Evolutionary conservation across 441 rosid genomes (phyloP), one percentile per base, ranked within the genome.

Genomic region (Adansonia rubrostipa): DNA sequence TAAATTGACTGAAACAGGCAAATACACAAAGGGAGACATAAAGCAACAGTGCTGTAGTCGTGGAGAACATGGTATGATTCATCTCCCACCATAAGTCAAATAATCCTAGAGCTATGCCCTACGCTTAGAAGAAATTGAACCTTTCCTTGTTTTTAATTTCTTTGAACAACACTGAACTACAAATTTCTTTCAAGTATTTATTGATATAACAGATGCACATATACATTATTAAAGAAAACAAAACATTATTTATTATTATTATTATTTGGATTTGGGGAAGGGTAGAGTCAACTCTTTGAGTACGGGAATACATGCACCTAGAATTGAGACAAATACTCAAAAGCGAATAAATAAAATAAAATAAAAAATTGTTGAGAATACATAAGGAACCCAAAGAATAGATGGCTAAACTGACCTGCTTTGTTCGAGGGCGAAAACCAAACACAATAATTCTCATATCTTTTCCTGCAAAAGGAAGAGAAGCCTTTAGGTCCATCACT

Each of bases 391-490:
- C 69, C 24, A 68, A 60, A 78, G 24, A 63, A 51, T 69, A 40
- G 57, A 80, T 62, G 62, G 67, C 50, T 47, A 64, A 62, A 56
- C 68, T 74, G 56, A 93, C 99, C 99, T 90, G 97, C 91, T 87
- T 95, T 82, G 88, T 93, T 80, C 87, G 88, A 54, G 99, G 96
- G 80, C 80, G 98, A 82, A 97, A 97, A 81, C 99, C 98, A 83
- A 93, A 93, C 63, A 97, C 98, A 79, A 97, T 80, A 73, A 93
- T 86, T 84, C 98, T 91, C 99, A 97, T 95, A 85, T 97, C 99
- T 84, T 94, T 97, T 77, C 99, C 99, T 97, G 86, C 83, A 84
- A 81, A 86, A 83, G 17, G 13, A 74, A 58, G 47, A 80, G 66
- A 56, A 74, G 24, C 33, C 36, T 73, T 44, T 74, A 77, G 78